phyloP scores from a whole-genome alignment of 805 yeast species.

The Saccharomycopsis babjevae region DNA sequence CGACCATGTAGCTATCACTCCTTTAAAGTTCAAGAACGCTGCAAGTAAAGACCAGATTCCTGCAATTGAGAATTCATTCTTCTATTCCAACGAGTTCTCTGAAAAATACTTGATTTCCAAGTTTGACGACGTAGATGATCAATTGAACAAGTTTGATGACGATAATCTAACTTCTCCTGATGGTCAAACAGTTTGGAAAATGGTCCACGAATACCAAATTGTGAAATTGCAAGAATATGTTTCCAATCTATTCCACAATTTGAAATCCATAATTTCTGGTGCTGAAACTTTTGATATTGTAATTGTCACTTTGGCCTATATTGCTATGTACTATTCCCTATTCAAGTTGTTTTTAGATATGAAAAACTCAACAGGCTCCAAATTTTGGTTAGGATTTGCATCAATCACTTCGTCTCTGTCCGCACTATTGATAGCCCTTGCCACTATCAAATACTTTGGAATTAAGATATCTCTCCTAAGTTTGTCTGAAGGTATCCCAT shows the following conservation, averaged over 20 bases:
- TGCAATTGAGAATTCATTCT: slow-evolving; percentile 29
- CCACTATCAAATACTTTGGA: slow-evolving; percentile 46
- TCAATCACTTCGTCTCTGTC: slow-evolving; percentile 69
- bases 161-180: slow-evolving; percentile 25
- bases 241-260: slow-evolving; percentile 30
- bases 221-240: slow-evolving; percentile 47
- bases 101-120: slow-evolving; percentile 35
- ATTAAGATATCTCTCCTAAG: slow-evolving; percentile 60
- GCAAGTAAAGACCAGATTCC: slow-evolving; percentile 34
- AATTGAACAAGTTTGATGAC: slow-evolving; percentile 17
- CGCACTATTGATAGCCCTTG: slow-evolving; percentile 73
- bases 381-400: slow-evolving; percentile 77
- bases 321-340: slow-evolving; percentile 82
- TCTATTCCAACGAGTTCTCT: slow-evolving; percentile 29
- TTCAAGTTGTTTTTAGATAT: slow-evolving; percentile 65
- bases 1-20: slow-evolving; percentile 40
- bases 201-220: slow-evolving; percentile 42
- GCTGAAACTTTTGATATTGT: slow-evolving; percentile 84
- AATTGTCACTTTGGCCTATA: slow-evolving; percentile 68
- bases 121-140: slow-evolving; percentile 20
- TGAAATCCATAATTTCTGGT: slow-evolving; percentile 41
- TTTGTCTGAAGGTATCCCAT: slow-evolving; percentile 86
- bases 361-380: slow-evolving; percentile 64
- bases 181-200: slow-evolving; percentile 46
- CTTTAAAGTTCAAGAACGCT: slow-evolving; percentile 43